Evolutionary conservation across 495 filamentous ascomycete species (phyloP), one percentile per base, ranked within the genome.

Genomic region (Lophiotrema nucula): DNA sequence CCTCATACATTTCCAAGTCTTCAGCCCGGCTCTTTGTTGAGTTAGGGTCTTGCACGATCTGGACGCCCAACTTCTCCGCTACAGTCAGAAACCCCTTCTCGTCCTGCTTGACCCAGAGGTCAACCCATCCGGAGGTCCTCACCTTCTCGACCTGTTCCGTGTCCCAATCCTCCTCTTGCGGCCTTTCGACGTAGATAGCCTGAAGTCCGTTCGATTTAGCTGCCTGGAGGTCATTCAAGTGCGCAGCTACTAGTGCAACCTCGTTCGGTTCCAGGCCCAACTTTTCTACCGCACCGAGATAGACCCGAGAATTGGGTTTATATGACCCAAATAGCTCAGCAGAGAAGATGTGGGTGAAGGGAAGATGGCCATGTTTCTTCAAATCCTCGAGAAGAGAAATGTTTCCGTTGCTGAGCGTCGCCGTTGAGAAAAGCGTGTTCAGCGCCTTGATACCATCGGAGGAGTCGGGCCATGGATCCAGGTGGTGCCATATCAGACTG

Each of bases 191-290:
- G 72, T 89, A 93, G 33, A 95, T 78, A 0, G 85, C 87, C 67
- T 78, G 73, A 45, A 90, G 74, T 0, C 88, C 89, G 39, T 72
- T 75, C 11, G 55, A 66, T 66, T 83, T 83, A 12, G 88, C 89
- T 0, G 81, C 87, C 44, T 81, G 76, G 56, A 92, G 65, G 66
- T 92, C 88, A 12, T 56, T 64, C 44, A 91, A 67, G 71, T 95
- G 89, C 37, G 88, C 81, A 13, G 89, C 88, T n/a, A 91, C 88
- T 81, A 92, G 78, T 0, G 80, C 87, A 48, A 88, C 87, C 59
- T 92, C 78, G 16, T 56, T 58, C 1, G 82, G 79, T 56, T 80
- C 65, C 39, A 85, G 48, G 0, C 79, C 83, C 41, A 91, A 70
- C 39, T 73, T 71, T 39, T 73, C 64, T 13, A 78, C 87, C 1